A percentile compares a stretch with the other conserved stretches of the same genome.
These are phyloP conservation scores for Dendrocalamus latiflorus DNA, from an alignment of 202 grass and related monocot species.

Conservation along the genomic window DNA sequence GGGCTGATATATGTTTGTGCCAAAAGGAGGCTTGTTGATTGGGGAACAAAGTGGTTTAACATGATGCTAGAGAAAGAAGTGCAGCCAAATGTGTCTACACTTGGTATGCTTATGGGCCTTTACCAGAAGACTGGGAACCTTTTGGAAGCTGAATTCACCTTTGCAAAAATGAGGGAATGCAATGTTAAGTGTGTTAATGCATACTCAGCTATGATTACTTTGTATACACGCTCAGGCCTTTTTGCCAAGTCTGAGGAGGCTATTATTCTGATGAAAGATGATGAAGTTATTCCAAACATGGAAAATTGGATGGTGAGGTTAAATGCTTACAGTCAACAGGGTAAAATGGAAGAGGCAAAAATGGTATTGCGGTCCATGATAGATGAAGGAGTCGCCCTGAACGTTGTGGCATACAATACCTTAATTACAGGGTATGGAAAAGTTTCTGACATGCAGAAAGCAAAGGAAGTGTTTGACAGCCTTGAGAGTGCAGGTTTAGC, in stretches of 20 bases:
- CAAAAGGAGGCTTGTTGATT: slow-evolving; percentile 66
- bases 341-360: slow-evolving; percentile 73
- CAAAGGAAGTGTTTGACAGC: slow-evolving; percentile 45
- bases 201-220: slow-evolving; percentile 75
- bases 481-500: slow-evolving; percentile 51
- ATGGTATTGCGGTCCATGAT: slow-evolving; percentile 57
- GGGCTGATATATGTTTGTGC: slow-evolving; percentile 83
- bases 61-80: slow-evolving; percentile 65
- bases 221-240: slow-evolving; percentile 60
- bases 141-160: slow-evolving; percentile 60
- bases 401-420: slow-evolving; percentile 90
- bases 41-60: slow-evolving; percentile 82
- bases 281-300: slow-evolving; percentile 59
- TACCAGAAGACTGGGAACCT: slow-evolving; percentile 74
- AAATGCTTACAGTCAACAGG: slow-evolving; percentile 85
- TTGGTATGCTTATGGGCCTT: slow-evolving; percentile 93
- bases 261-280: slow-evolving; percentile 60
- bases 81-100: slow-evolving; percentile 56
- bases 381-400: slow-evolving; percentile 41
- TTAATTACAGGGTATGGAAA: slow-evolving; percentile 95
- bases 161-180: slow-evolving; percentile 58
- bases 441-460: slow-evolving; percentile 40
- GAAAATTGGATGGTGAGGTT: slow-evolving; percentile 86
- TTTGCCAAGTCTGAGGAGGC: slow-evolving; percentile 68
- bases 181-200: slow-evolving; percentile 64